Evolutionary conservation across 495 filamentous ascomycete species (phyloP).

Genomic region (Penicillium salamii): DNA sequence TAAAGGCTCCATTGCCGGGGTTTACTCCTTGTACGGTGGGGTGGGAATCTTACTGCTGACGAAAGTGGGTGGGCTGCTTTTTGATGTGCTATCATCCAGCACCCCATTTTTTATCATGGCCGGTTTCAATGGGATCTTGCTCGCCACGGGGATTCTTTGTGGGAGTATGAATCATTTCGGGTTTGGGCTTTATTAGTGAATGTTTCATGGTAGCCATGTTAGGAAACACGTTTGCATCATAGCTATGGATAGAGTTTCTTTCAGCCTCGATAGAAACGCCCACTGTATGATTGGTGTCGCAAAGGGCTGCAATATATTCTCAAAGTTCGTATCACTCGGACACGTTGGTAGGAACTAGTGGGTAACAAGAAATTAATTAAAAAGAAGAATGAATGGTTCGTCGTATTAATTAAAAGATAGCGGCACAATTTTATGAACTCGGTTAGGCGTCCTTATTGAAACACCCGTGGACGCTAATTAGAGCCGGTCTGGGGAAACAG

Average conservation of each 20-base stretch:
- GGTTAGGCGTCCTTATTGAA: not conserved
- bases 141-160: slow-evolving; percentile 53
- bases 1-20: slow-evolving; percentile 90
- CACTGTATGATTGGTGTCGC: not conserved
- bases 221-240: not conserved
- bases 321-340: too few species aligned
- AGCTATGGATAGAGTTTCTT: not conserved
- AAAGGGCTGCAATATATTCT: not conserved
- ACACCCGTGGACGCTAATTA: not conserved
- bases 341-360: not conserved
- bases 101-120: slow-evolving; percentile 94
- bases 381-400: slow-evolving; percentile 3
- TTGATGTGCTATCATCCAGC: slow-evolving; percentile 65
- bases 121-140: slow-evolving; percentile 71
- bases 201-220: not conserved
- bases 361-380: not conserved
- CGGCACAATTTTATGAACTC: not conserved
- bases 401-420: slow-evolving; percentile 1
- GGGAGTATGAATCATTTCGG: slow-evolving; percentile 28
- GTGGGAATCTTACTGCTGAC: slow-evolving; percentile 87
- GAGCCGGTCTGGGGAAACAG: slow-evolving; percentile 6
- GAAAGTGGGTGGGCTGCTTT: slow-evolving; percentile 84
- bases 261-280: not conserved
- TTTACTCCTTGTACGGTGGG: slow-evolving; percentile 90
- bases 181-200: slow-evolving; percentile 5